Conservation (phyloP, 2,329 filamentous ascomycete genomes). For the Neoascochyta sp. region DNA sequence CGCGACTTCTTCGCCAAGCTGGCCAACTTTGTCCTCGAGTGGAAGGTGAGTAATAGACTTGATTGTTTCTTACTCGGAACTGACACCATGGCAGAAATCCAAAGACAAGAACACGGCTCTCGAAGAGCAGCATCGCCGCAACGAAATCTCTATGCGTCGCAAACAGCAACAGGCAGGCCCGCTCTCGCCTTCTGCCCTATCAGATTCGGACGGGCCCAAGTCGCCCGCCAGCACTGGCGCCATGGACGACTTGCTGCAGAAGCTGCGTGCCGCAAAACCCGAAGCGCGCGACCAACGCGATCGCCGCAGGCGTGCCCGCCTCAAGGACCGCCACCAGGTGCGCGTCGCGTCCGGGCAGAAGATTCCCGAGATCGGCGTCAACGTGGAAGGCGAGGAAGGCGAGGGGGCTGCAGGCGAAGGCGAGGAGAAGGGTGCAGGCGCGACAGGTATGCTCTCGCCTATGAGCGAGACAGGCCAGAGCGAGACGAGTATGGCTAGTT, state of each 20-base stretch:
- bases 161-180: slow-evolving; percentile 49
- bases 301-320: slow-evolving; percentile 75
- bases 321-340: slow-evolving; percentile 88
- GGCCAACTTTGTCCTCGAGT: slow-evolving; percentile 83
- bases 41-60: slow-evolving; percentile 62
- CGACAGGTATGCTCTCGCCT: slow-evolving; percentile 55
- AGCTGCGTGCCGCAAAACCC: slow-evolving; percentile 86
- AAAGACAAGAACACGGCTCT: slow-evolving; percentile 82
- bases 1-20: slow-evolving; percentile 95
- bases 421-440: slow-evolving; percentile 35
- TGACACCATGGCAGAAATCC: slow-evolving; percentile 60
- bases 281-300: slow-evolving; percentile 87
- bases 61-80: not conserved
- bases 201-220: slow-evolving; percentile 46
- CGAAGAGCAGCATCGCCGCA: slow-evolving; percentile 79
- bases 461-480: slow-evolving; percentile 32
- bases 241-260: slow-evolving; percentile 95
- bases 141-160: slow-evolving; percentile 88
- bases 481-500: slow-evolving; percentile 17
- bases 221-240: slow-evolving; percentile 75
- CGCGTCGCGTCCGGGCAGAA: slow-evolving; percentile 85
- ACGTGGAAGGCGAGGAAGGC: slow-evolving; percentile 47
- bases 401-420: slow-evolving; percentile 4
- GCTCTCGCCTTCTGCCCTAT: slow-evolving; percentile 52
- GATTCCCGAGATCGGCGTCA: slow-evolving; percentile 69